Conservation (phyloP, 108 stramenopile genomes). For the Pseudonitzschia delicatissima region DNA sequence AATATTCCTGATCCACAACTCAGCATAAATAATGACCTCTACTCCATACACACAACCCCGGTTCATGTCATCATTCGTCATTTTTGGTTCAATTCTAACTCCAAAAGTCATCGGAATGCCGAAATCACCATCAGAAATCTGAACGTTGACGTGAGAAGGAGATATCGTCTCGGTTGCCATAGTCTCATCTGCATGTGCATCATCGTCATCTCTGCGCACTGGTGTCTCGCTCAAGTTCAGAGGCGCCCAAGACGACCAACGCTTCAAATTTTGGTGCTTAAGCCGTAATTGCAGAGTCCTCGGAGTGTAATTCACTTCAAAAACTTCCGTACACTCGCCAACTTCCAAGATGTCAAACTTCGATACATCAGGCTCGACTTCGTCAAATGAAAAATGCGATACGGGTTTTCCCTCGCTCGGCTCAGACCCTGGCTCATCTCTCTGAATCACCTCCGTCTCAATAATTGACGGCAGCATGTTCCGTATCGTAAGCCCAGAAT, state of each 20-base stretch:
- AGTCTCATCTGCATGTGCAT: conserved; percentile 6
- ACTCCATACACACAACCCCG: conserved; percentile 32
- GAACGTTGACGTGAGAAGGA: conserved; percentile 41
- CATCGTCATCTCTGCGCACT: background rate
- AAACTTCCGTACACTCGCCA: conserved; percentile 43
- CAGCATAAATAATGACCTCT: conserved; percentile 60
- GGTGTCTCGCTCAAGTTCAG: conserved; percentile 10
- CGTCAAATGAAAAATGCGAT: conserved; percentile 11
- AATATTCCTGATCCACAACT: conserved; percentile 64
- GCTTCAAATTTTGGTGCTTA: conserved; percentile 11
- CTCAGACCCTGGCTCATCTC: background rate
- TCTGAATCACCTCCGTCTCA: conserved; percentile 33
- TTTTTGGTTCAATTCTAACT: conserved; percentile 49
- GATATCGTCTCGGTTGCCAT: background rate
- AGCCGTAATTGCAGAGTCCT: conserved; percentile 15
- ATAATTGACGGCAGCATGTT: conserved; percentile 56
- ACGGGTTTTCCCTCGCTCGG: background rate
- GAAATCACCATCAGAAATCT: conserved; percentile 32
- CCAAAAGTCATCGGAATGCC: conserved; percentile 53
- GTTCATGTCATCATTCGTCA: conserved; percentile 26
- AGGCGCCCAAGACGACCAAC: conserved; percentile 39
- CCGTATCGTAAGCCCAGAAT: conserved; percentile 45
- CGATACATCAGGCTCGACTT: background rate
- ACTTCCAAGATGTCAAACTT: conserved; percentile 11
- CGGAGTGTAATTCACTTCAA: conserved; percentile 26